phyloP scores from a whole-genome alignment of 805 yeast species.

The Lipomyces kockii region DNA sequence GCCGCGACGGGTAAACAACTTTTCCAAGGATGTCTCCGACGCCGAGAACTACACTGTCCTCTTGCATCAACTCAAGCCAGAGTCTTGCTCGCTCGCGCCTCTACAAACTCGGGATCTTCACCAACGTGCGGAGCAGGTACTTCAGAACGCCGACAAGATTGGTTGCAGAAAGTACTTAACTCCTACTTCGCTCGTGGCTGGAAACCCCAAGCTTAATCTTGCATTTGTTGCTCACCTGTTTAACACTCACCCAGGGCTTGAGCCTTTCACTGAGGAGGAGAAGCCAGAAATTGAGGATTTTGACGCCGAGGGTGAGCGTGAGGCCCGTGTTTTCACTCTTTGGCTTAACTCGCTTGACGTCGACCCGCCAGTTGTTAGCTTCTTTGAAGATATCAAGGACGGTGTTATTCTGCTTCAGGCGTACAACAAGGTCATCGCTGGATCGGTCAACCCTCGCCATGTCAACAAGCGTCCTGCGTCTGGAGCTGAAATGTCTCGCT shows the following conservation, averaged over 20 bases:
- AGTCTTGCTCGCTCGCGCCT: conserved; percentile 79
- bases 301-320: conserved; percentile 99
- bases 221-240: conserved; percentile 97
- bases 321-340: conserved; percentile 95
- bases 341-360: conserved; percentile 98
- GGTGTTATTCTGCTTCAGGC: conserved; percentile 90
- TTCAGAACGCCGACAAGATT: conserved; percentile 84
- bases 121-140: conserved; percentile 84
- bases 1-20: conserved; percentile 82
- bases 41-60: conserved; percentile 94
- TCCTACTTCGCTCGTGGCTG: conserved; percentile 89
- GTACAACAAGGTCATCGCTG: conserved; percentile 93
- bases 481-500: conserved; percentile 79
- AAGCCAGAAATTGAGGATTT: conserved; percentile 95
- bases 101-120: conserved; percentile 75
- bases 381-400: conserved; percentile 94
- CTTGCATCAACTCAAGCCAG: conserved; percentile 86
- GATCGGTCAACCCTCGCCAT: conserved; percentile 76
- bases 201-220: conserved; percentile 93
- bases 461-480: conserved; percentile 82
- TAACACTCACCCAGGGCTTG: conserved; percentile 95
- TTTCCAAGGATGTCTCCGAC: conserved; percentile 85
- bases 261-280: conserved; percentile 89
- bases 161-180: conserved; percentile 94
- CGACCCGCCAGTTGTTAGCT: conserved; percentile 87